Evolutionary conservation across 441 rosid genomes (phyloP), one percentile per base, ranked within the genome.

Genomic region (Euphorbia corollata): DNA sequence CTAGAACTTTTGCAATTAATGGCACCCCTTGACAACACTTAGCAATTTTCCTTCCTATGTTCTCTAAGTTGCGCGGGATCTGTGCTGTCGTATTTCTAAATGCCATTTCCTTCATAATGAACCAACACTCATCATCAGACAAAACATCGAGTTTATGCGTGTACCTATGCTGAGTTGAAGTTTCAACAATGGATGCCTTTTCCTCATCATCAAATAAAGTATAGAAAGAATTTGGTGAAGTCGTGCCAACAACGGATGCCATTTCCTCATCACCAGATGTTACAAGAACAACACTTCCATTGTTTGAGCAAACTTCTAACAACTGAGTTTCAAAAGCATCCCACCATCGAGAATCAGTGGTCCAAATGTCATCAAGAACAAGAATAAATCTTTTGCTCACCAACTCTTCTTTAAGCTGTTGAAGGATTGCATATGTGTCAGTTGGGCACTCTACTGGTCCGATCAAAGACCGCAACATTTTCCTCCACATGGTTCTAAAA

Each of bases 1-100:
- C 79, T 2, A 79, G 67, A 41, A 66, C 61, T 50, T 64, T 70
- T 6, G 75, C 77, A 19, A 68, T 71, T 20, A 75, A 69, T 8
- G 82, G 82, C 39, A 75, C 61, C 2, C 77, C 82, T 19, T 53
- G 59, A 56, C 79, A 79, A 60, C 2, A 47, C n/a, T n/a, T n/a
- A n/a, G n/a, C 69, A 34, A 75, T 76, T 48, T 59, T 59, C 56
- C 27, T 24, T 15, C 76, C 72, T 12, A 73, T 62, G 2, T 57
- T 23, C 61, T 64, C 27, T 15, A 73, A 11, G 2, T 50, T 30
- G n/a, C n/a, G n/a, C n/a, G n/a, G n/a, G 12, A 66, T 22, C 3
- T 16, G 4, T 41, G 18, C 5, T 22, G 38, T 12, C 38, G 6
- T 55, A 2, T 64, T 66, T 4, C 48, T 50, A 10, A 53, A 51